Base-by-base conservation (phyloP, 225 moss, liverwort and hornwort genomes). In the Physcomitrium patens region DNA sequence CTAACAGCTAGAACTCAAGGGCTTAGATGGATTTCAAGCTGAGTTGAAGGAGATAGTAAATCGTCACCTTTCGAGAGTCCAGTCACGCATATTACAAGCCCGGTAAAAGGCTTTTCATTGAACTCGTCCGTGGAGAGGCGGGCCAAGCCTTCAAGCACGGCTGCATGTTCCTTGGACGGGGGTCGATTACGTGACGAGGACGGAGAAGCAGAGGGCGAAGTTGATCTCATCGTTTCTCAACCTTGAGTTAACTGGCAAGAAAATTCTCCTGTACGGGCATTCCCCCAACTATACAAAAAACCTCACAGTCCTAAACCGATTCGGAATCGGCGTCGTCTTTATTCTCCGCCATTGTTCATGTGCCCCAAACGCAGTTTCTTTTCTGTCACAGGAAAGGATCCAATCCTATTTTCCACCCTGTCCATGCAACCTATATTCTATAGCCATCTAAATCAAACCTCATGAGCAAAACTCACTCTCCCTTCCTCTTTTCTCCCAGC, bases 41-140 rank as follows among this genome's bases (percentile, higher is more conserved):
- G 12, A 58, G 42, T 50, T 26, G 7, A 68, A 66, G 48, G 49
- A 46, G 27, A n/a, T 43, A 51, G 65, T 45, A 60, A 48, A 72
- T 26, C 2, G 8, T 83, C 72, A 88, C 88, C 88, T 88, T 88
- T 88, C 26, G 88, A 88, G 63, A 88, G 88, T 41, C 88, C 88
- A 42, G 88, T 88, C 27, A 88, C 88, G 54, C 88, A 88, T 42
- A 88, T 83, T 12, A 81, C 64, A 52, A 88, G 88, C 52, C 88
- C 83, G 12, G 76, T 60, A 70, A 88, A 88, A 8, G 88, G 88
- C 49, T 74, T 88, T 12, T 79, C 80, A 76, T 58, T 58, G 50
- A 78, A 74, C 51, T 70, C 76, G 76, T 81, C 83, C 57, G 83
- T 83, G 26, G 88, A 78, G 45, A 88, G 78, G 56, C 80, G 88